phyloP scores from a whole-genome alignment of 192 early-diverging fungal genomes.

The Rhizoclosmatium globosum region DNA sequence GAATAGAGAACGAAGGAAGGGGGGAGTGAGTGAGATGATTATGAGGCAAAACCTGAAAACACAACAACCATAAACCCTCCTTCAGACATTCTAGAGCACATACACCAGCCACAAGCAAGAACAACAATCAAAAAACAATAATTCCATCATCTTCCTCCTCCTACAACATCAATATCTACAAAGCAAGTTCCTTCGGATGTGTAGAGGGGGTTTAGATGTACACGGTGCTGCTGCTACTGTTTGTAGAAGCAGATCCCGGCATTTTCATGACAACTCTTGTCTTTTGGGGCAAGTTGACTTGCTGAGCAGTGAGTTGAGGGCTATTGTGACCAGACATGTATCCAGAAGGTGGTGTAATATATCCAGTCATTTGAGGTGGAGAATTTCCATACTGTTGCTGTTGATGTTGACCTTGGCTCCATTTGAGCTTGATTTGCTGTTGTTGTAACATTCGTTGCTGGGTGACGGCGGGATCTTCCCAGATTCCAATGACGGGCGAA shows the following conservation, averaged over 20 bases:
- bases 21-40: no score
- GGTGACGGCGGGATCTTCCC: conserved; percentile 21
- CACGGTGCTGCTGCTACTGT: no score
- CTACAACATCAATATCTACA: background rate
- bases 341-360: background rate
- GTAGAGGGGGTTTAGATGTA: no score
- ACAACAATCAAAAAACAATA: background rate
- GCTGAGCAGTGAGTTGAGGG: conserved; percentile 8
- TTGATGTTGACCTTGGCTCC: conserved; percentile 7
- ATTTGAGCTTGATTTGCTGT: conserved; percentile 20
- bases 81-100: no score
- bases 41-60: no score
- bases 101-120: no score
- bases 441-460: conserved; percentile 24
- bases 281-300: conserved; percentile 12
- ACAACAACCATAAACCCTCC: no score
- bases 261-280: conserved; percentile 32
- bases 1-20: background rate
- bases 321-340: background rate
- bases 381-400: background rate
- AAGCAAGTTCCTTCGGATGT: no score
- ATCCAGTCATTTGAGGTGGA: background rate
- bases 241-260: conserved; percentile 4
- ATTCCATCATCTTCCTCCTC: background rate
- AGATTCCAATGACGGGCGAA: conserved; percentile 27